These are phyloP conservation scores for Phytophthora hybrid DNA, from an alignment of 352 stramenopile species.

Conservation along the genomic window DNA sequence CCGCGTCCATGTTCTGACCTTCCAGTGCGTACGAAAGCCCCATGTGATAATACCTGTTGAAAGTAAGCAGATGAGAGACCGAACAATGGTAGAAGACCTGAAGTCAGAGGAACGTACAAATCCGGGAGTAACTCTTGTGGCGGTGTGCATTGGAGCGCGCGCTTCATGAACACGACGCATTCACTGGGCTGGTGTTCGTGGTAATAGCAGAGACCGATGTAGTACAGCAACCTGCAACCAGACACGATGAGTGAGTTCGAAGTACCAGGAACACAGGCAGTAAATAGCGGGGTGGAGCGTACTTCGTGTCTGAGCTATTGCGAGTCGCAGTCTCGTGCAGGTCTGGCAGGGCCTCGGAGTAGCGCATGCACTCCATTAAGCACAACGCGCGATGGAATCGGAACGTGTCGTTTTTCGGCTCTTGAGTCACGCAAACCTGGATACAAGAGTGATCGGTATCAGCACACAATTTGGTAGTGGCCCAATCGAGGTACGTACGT, in stretches of 20 bases:
- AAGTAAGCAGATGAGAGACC: neutral
- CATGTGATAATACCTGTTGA: slow-evolving; percentile 76
- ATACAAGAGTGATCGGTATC: slow-evolving; percentile 4
- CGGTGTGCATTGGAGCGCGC: slow-evolving; percentile 44
- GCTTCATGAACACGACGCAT: slow-evolving; percentile 58
- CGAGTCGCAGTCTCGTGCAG: slow-evolving; percentile 53
- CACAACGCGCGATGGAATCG: slow-evolving; percentile 73
- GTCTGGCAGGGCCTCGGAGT: slow-evolving; percentile 60
- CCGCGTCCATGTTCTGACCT: slow-evolving; percentile 61
- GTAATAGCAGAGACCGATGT: slow-evolving; percentile 70
- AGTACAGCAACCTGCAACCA: slow-evolving; percentile 65
- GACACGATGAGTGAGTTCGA: slow-evolving; percentile 14
- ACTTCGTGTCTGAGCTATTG: slow-evolving; percentile 45
- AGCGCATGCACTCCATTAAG: slow-evolving; percentile 60
- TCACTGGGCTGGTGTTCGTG: slow-evolving; percentile 55
- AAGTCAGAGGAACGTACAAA: slow-evolving; percentile 49
- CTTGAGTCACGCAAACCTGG: slow-evolving; percentile 51
- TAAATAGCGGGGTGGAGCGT: slow-evolving; percentile 21
- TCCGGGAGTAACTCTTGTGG: slow-evolving; percentile 52
- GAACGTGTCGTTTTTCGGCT: slow-evolving; percentile 65
- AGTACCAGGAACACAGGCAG: neutral
- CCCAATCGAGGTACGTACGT: slow-evolving; percentile 38
- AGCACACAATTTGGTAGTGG: too few relatives aligned
- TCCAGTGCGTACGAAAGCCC: slow-evolving; percentile 66
- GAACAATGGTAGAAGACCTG: neutral